Base-by-base conservation (phyloP, 2,329 filamentous ascomycete species). In the Proliferodiscus dingleyae region DNA sequence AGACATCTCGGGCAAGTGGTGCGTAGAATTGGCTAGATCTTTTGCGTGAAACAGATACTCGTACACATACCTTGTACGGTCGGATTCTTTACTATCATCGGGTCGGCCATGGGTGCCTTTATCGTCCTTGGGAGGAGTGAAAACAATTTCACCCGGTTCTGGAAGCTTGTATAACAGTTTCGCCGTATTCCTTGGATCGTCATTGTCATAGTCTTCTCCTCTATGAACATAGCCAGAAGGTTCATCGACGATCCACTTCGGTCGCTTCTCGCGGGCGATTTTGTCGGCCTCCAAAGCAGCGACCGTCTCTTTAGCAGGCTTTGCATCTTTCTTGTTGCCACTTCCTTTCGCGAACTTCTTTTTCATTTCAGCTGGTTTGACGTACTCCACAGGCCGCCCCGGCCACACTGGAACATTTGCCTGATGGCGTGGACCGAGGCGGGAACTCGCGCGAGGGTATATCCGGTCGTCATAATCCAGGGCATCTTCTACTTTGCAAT, bases 391-490 rank as follows among this genome's bases (percentile, higher is more conserved):
- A 0, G 89, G 83, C 43, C 81, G 81, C 4, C 91, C 93, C 45
- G 85, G 85, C 93, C 93, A 98, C 5, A 86, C 75, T 39, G 78
- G 73, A 26, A 95, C 87, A 56, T 82, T 84, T 3, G 93, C 91
- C 70, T 98, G 93, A 65, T 97, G 89, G 45, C 89, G 82, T 8
- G 89, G 88, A 6, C 93, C 93, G 29, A 97, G 74, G 29, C 93
- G 85, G 45, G 93, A 97, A 63, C 90, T 94, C 13, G 93, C 91
- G 54, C 93, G 85, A 7, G 93, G 93, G 62, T 97, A 97, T 54
- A 98, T 97, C 53, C 93, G 84, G 65, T 98, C 93, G 61, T 98
- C 93, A 63, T 95, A 95, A 64, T 98, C 93, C 23, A 98, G 73
- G 0, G 89, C 93, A 69, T 98, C 93, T 66, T 97, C 90, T 1